phyloP scores from a whole-genome alignment of 2,329 filamentous ascomycete species.

The Cercospora canescens region DNA sequence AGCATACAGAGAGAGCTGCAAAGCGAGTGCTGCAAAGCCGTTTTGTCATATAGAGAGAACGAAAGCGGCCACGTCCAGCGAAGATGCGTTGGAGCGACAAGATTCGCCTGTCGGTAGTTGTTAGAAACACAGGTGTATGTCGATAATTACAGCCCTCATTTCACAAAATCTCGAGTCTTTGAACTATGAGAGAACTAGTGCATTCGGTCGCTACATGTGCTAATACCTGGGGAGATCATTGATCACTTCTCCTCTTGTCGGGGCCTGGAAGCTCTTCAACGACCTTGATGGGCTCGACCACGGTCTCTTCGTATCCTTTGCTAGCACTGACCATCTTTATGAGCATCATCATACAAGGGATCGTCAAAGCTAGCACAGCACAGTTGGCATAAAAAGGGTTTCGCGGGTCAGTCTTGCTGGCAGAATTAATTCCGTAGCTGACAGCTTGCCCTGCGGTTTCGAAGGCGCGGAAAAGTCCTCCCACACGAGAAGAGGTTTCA shows the following conservation, averaged over 20 bases:
- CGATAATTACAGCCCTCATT: not conserved
- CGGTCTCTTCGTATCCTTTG: not conserved
- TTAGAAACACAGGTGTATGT: not conserved
- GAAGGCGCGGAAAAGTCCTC: conserved; percentile 31
- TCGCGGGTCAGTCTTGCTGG: not conserved
- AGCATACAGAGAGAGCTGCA: conserved; percentile 16
- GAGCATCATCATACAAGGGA: conserved; percentile 24
- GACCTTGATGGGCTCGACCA: not conserved
- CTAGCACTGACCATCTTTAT: conserved; percentile 20
- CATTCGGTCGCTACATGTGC: not conserved
- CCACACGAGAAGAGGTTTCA: conserved; percentile 33
- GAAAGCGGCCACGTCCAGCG: not conserved
- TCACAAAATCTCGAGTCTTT: no score
- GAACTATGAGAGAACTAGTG: not conserved
- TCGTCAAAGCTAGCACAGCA: conserved; percentile 18
- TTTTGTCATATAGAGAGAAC: conserved; percentile 16
- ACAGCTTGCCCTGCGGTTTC: conserved; percentile 51
- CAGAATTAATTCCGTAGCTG: conserved; percentile 32
- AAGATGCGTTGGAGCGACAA: not conserved
- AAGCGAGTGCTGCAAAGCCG: conserved; percentile 18
- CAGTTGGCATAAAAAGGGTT: conserved; percentile 23
- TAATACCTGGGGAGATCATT: not conserved
- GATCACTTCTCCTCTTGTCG: not conserved
- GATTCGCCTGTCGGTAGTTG: not conserved
- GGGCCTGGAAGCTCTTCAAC: not conserved